Evolutionary conservation across 2,329 filamentous ascomycete species (phyloP).

Genomic region (Colletotrichum sojae): DNA sequence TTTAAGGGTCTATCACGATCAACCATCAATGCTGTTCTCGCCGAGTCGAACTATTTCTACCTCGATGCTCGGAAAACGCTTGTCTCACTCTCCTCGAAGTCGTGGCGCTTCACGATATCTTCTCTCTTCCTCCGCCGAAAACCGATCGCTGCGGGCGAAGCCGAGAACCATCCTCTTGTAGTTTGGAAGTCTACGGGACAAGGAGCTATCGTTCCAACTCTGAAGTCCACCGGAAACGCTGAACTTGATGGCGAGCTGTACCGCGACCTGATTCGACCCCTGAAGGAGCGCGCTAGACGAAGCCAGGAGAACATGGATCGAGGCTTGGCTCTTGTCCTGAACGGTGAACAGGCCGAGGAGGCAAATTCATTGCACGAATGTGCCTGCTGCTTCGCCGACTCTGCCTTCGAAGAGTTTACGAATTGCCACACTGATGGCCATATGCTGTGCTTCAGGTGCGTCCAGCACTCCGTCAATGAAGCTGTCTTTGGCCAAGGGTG

Average conservation of each 20-base stretch:
- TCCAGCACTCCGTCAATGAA: slow-evolving; percentile 85
- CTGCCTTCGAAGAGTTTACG: slow-evolving; percentile 80
- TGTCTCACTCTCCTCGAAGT: slow-evolving; percentile 77
- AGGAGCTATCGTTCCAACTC: slow-evolving; percentile 68
- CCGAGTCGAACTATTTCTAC: slow-evolving; percentile 86
- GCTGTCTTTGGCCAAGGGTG: slow-evolving; percentile 95
- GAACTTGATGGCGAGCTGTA: slow-evolving; percentile 76
- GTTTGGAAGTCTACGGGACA: slow-evolving; percentile 71
- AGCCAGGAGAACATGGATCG: slow-evolving; percentile 67
- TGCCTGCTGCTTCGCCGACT: slow-evolving; percentile 81
- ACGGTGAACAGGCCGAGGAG: slow-evolving; percentile 72
- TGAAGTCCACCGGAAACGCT: slow-evolving; percentile 76
- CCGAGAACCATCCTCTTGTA: slow-evolving; percentile 74
- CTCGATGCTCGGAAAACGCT: slow-evolving; percentile 79
- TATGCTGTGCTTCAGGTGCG: slow-evolving; percentile 85
- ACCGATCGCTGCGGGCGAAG: slow-evolving; percentile 64
- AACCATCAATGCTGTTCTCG: slow-evolving; percentile 83
- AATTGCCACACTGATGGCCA: slow-evolving; percentile 79
- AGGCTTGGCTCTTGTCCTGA: slow-evolving; percentile 66
- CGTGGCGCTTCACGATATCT: slow-evolving; percentile 83
- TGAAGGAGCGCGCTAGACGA: slow-evolving; percentile 60
- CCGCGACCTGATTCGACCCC: slow-evolving; percentile 67
- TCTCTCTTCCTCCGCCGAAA: slow-evolving; percentile 79
- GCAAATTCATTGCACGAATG: slow-evolving; percentile 76
- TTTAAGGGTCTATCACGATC: slow-evolving; percentile 82